These are phyloP conservation scores for Phaeosphaeria sp. DNA, from an alignment of 2,329 filamentous ascomycete species.

Conservation along the genomic window DNA sequence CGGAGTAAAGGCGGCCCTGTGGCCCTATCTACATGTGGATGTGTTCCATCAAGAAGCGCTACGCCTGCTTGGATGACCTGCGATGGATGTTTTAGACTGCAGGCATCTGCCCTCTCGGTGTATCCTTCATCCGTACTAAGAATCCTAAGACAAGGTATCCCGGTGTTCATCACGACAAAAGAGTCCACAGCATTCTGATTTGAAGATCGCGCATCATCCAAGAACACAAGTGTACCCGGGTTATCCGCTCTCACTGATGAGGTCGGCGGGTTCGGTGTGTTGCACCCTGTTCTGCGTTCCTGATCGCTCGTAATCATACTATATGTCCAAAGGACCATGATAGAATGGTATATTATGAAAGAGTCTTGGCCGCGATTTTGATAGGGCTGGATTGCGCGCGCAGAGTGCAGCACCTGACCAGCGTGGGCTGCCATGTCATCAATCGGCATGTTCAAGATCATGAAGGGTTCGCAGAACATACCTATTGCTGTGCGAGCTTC, in stretches of 20 bases:
- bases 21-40: slow-evolving; percentile 23
- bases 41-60: slow-evolving; percentile 19
- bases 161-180: slow-evolving; percentile 14
- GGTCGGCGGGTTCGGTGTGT: slow-evolving; percentile 4
- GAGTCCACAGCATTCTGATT: slow-evolving; percentile 16
- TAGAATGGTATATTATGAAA: slow-evolving; percentile 26
- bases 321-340: slow-evolving; percentile 35
- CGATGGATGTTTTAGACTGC: slow-evolving; percentile 18
- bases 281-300: slow-evolving; percentile 18
- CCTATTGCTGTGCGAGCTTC: slow-evolving; percentile 23
- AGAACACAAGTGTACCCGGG: slow-evolving; percentile 6
- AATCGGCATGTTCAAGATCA: not conserved
- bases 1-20: slow-evolving; percentile 21
- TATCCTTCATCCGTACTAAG: not conserved
- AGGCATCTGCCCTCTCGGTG: slow-evolving; percentile 2
- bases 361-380: slow-evolving; percentile 25
- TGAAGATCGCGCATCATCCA: slow-evolving; percentile 11
- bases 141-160: slow-evolving; percentile 19
- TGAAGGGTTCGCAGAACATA: not conserved
- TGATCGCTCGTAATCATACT: slow-evolving; percentile 28
- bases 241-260: not conserved
- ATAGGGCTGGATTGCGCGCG: slow-evolving; percentile 20
- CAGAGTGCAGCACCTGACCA: slow-evolving; percentile 23
- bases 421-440: slow-evolving; percentile 13
- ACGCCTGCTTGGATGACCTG: slow-evolving; percentile 28